Base-by-base conservation (phyloP, 495 filamentous ascomycete genomes). In the Venustampulla echinocandica region DNA sequence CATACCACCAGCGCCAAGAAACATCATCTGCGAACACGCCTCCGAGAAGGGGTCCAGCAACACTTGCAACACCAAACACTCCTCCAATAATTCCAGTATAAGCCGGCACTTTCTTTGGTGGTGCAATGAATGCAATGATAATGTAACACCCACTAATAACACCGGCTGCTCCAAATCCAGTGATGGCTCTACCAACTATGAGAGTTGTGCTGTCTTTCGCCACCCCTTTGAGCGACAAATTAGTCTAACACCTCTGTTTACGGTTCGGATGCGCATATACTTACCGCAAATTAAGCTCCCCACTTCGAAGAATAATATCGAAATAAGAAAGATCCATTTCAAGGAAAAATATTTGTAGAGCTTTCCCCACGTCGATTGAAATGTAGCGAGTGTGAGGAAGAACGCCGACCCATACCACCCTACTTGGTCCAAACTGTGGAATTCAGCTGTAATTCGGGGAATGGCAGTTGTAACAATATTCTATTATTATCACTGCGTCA, bases 141-240 rank as follows among this genome's bases (percentile, higher is more conserved):
- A 90, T 72, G 39, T 94, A 73, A 2, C 80, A 80, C 3, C 89
- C 89, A 3, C 80, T 81, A 60, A 88, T 90, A 45, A 94, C 73
- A 37, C 85, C 89, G 0, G 89, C 85, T 4, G 76, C 73, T 17
- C 90, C 89, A 11, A 93, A 51, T 19, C 89, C 89, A n/a, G 89
- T 84, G 30, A 95, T 70, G 11, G 89, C 88, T 28, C 90, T 80
- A 13, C 90, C 89, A 46, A 89, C 62, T 52, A 95, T 95, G 22
- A 95, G 69, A 3, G 76, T 76, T 0, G 34, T 5, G 15, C 34
- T 37, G 17, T 37, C 32, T 0, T 76, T 66, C 1, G 85, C 90
- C 43, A 64, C 84, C 0, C 84, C 82, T 2, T n/a, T n/a, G n/a
- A n/a, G n/a, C n/a, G n/a, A n/a, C n/a, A n/a, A n/a, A n/a, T n/a